Percentiles rank a stretch among this genome's conserved stretches.
These are phyloP conservation scores for Mucuna pruriens DNA, from an alignment of 306 rosid genomes.

Conservation along the genomic window DNA sequence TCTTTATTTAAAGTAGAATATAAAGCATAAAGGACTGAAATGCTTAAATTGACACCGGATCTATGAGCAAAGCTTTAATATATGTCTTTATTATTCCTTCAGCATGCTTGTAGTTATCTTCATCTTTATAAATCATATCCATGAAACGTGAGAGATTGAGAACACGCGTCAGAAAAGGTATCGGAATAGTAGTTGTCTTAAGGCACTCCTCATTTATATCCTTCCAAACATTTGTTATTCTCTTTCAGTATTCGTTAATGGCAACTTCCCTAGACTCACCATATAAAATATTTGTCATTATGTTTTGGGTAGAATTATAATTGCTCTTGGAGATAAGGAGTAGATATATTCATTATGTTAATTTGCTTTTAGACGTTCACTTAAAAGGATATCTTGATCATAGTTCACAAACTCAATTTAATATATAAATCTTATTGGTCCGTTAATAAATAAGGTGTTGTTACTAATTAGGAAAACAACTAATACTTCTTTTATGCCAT, in stretches of 20 bases:
- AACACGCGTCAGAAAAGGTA: neutral
- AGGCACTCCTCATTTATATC: conserved; percentile 34
- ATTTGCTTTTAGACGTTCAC: neutral
- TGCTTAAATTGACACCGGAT: conserved; percentile 6
- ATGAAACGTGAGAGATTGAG: conserved; percentile 21
- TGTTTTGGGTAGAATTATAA: too few relatives aligned
- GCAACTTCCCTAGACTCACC: conserved; percentile 37
- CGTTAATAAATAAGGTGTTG: neutral
- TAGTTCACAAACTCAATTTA: neutral
- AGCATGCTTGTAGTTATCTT: conserved; percentile 24
- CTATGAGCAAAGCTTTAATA: conserved; percentile 24
- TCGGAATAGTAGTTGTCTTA: conserved; percentile 7
- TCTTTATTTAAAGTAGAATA: neutral
- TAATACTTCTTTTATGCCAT: conserved; percentile 8
- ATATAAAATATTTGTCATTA: neutral
- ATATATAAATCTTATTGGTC: neutral
- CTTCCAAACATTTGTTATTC: conserved; percentile 32
- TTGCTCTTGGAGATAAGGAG: neutral
- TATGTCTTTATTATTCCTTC: conserved; percentile 20
- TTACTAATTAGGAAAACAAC: neutral
- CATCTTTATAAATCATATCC: conserved; percentile 25
- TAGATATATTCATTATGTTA: neutral
- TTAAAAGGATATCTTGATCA: too few relatives aligned
- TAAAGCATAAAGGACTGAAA: neutral
- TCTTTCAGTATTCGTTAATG: neutral